phyloP scores from a whole-genome alignment of 176 grass and related monocot species.

The Carex kokanica region DNA sequence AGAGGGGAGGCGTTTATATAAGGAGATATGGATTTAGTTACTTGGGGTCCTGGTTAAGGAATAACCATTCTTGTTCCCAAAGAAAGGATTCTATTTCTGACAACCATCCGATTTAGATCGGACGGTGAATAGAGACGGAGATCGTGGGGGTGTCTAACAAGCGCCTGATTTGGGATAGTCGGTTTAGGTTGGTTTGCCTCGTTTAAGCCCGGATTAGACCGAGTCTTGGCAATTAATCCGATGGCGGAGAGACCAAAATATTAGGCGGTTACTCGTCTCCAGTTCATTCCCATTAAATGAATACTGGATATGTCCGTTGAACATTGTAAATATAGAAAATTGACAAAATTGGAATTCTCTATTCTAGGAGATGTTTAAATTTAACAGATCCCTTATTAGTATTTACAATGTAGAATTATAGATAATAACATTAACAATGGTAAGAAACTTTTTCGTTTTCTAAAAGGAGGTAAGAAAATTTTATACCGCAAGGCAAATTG shows the following conservation, averaged over 20 bases:
- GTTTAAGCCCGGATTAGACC: neutral
- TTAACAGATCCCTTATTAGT: neutral
- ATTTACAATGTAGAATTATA: neutral
- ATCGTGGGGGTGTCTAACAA: neutral
- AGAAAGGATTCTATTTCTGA: constrained; percentile 5
- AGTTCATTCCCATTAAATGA: neutral
- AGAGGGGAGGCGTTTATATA: neutral
- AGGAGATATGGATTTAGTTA: neutral
- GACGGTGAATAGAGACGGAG: neutral
- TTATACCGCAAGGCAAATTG: neutral
- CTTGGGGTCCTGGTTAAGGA: constrained; percentile 19
- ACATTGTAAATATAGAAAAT: neutral
- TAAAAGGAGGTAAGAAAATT: neutral
- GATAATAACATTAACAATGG: neutral
- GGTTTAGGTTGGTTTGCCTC: neutral
- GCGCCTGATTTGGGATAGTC: neutral
- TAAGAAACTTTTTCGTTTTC: neutral
- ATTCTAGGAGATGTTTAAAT: neutral
- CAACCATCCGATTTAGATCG: neutral
- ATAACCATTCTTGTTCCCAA: constrained; percentile 29
- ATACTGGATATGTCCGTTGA: neutral
- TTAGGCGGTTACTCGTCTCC: neutral
- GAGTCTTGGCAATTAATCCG: neutral
- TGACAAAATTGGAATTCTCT: neutral
- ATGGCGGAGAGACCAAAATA: neutral